Conservation (phyloP, 2,329 filamentous ascomycete genomes). For the Zymoseptoria ardabiliae region DNA sequence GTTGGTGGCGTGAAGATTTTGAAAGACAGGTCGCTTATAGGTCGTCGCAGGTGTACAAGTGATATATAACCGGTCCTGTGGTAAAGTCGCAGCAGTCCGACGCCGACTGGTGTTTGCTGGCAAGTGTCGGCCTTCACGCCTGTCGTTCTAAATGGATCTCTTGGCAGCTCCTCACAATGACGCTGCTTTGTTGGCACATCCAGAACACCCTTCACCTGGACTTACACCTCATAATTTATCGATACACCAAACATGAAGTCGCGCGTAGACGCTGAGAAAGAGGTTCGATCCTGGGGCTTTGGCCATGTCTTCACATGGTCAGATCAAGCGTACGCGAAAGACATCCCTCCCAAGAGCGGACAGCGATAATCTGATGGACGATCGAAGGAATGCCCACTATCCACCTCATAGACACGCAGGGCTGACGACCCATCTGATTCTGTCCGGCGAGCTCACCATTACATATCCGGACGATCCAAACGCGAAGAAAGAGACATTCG, state of each 20-base stretch:
- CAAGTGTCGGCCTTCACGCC: not conserved
- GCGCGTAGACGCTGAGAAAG: constrained; percentile 46
- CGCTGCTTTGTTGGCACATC: no score
- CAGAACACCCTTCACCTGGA: not conserved
- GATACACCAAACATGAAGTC: constrained; percentile 20
- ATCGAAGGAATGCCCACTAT: constrained; percentile 57
- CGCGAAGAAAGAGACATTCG: constrained; percentile 51
- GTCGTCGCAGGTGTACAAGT: not conserved
- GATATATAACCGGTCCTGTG: not conserved
- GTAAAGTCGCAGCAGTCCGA: not conserved
- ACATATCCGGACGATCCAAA: constrained; percentile 55
- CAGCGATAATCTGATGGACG: constrained; percentile 1
- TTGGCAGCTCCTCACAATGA: no score
- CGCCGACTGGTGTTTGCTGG: not conserved
- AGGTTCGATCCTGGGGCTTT: constrained; percentile 65
- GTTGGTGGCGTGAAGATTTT: not conserved
- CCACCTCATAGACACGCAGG: constrained; percentile 57
- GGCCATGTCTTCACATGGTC: constrained; percentile 62
- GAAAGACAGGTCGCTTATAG: not conserved
- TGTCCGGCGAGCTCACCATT: constrained; percentile 58
- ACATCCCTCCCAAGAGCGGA: not conserved
- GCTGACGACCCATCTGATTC: constrained; percentile 62
- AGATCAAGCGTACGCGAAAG: constrained; percentile 53
- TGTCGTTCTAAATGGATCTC: not conserved
- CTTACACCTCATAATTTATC: not conserved